Evolutionary conservation across 2,329 filamentous ascomycete species (phyloP), one percentile per base, ranked within the genome.

Genomic region (Ilyonectria sp.): DNA sequence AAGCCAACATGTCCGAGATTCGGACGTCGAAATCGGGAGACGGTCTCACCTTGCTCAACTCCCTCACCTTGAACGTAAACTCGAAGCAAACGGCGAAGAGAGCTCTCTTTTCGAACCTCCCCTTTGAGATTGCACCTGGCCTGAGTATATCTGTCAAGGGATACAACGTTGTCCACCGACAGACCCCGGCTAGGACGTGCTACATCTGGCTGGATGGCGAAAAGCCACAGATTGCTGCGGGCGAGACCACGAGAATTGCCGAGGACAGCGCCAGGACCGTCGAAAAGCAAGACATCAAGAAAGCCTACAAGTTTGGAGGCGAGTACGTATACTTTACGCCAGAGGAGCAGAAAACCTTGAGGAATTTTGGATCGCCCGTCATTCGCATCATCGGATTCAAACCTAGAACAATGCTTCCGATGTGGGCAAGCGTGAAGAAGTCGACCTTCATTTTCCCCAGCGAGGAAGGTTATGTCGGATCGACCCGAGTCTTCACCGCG

Each of bases 321-420:
- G 94, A 97, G 71, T 94, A 94, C 54, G 90, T 99, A 53, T 88
- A 92, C 55, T 99, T 99, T 79, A 91, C 91, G 0, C 88, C 91
- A 1, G 94, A 98, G 37, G 95, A 99, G 79, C 90, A 95, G 67
- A 92, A 91, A 65, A 83, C 87, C 21, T 86, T 99, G 65, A 91
- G 91, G 68, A 85, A 93, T 71, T 97, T 97, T 74, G 95, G 95
- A 3, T 87, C 92, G 1, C 93, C 94, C 0, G 86, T 93, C 13
- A 92, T 99, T 63, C 91, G 94, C 6, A 92, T 99, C 71, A 92
- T 99, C 63, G 96, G 96, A 6, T 99, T 99, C 86, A 99, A 98
- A 78, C 90, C 94, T 7, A 85, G 93, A 31, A 89, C 88, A 1
- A 84, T 89, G 75, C 84, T 98, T 2, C 93, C 93, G 0, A 85